These are phyloP conservation scores for Picea engelmannii DNA, from an alignment of 83 land plant genomes.

Conservation along the genomic window DNA sequence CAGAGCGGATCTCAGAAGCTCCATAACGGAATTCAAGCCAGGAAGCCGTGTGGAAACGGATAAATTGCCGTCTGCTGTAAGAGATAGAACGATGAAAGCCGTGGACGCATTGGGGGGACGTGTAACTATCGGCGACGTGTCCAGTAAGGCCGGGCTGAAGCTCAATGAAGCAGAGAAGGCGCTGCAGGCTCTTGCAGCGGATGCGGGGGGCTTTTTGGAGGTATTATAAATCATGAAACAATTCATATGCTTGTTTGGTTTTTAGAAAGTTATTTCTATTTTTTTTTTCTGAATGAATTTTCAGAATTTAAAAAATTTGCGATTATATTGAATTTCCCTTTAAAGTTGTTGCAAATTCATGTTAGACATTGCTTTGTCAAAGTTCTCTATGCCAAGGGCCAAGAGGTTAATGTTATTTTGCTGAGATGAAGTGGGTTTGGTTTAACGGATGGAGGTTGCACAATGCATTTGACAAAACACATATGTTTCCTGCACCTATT, in stretches of 20 bases:
- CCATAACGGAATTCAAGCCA: constrained; percentile 36
- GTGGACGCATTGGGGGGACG: constrained; percentile 81
- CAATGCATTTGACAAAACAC: no score
- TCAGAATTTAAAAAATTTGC: not conserved
- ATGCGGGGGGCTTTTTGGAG: constrained; percentile 93
- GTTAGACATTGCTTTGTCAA: not conserved
- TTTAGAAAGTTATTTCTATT: constrained; percentile 12
- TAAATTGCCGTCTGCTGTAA: constrained; percentile 65
- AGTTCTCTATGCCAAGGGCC: not conserved
- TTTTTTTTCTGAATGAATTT: not conserved
- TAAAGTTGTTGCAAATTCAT: not conserved
- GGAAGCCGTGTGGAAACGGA: constrained; percentile 76
- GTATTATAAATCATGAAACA: constrained; percentile 24
- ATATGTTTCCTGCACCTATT: no score
- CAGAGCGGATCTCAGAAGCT: constrained; percentile 31
- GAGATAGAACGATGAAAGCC: constrained; percentile 84
- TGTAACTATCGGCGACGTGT: constrained; percentile 94
- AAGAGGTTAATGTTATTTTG: not conserved
- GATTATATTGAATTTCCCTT: not conserved
- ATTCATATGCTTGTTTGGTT: not conserved
- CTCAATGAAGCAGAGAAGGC: constrained; percentile 83
- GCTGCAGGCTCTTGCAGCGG: constrained; percentile 95
- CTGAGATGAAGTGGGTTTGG: not conserved
- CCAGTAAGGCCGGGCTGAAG: constrained; percentile 81
- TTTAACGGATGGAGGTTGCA: no score